Evolutionary conservation across 2,329 filamentous ascomycete species (phyloP).

Genomic region (Colletotrichum higginsianum): DNA sequence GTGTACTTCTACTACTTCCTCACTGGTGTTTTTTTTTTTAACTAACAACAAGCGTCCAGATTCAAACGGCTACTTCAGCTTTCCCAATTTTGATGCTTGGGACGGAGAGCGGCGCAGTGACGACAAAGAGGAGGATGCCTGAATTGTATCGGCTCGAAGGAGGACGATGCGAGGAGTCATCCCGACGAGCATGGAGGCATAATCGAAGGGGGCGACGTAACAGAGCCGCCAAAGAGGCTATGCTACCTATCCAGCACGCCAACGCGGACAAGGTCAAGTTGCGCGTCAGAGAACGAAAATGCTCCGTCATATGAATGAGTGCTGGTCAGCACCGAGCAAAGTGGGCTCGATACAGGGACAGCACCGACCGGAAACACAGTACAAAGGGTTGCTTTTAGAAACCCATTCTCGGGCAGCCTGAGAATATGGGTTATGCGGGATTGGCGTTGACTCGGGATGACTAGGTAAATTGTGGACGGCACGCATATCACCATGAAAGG

Average conservation of each 20-base stretch:
- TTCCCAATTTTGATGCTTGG: conserved; percentile 81
- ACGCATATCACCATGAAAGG: neutral
- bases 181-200: neutral
- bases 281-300: neutral
- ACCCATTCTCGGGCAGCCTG: neutral
- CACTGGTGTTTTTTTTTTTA: neutral
- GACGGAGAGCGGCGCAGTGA: conserved; percentile 62
- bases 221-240: too few species aligned
- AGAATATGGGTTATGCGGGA: neutral
- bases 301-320: neutral
- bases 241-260: neutral
- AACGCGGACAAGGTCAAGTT: neutral
- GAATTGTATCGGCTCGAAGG: neutral
- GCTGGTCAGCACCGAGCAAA: neutral
- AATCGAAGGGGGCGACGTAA: neutral
- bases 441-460: neutral
- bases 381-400: neutral
- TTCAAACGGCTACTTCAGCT: conserved; percentile 75
- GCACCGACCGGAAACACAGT: neutral
- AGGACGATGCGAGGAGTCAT: neutral
- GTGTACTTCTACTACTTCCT: conserved; percentile 6
- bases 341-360: neutral
- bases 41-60: conserved; percentile 31
- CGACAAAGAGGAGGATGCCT: conserved; percentile 52
- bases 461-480: neutral